phyloP scores from a whole-genome alignment of 2,329 filamentous ascomycete genomes.

The Penicillium sp. region DNA sequence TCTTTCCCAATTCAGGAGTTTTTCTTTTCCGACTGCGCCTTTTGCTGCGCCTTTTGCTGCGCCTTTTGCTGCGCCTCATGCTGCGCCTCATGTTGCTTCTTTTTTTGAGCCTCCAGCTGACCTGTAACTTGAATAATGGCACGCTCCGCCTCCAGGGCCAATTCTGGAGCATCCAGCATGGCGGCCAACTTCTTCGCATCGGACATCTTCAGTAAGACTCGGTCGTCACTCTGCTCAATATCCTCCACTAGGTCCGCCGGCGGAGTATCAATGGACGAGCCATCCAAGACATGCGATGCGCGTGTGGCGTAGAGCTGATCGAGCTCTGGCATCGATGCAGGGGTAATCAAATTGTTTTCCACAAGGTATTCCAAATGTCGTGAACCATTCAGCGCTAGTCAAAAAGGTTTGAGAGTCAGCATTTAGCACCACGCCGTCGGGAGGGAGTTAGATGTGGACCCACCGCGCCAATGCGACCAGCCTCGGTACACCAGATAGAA shows the following conservation, averaged over 20 bases:
- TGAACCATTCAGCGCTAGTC: slow-evolving; percentile 67
- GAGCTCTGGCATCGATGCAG: slow-evolving; percentile 61
- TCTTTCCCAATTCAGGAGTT: slow-evolving; percentile 10
- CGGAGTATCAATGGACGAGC: slow-evolving; percentile 24
- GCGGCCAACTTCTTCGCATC: slow-evolving; percentile 56
- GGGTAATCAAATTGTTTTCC: slow-evolving; percentile 62
- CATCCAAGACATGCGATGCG: slow-evolving; percentile 28
- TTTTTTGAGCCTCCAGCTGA: slow-evolving; percentile 25
- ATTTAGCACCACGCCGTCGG: neutral
- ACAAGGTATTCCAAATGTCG: slow-evolving; percentile 78
- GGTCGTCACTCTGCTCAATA: slow-evolving; percentile 40
- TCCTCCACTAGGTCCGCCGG: slow-evolving; percentile 28
- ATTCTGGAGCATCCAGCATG: slow-evolving; percentile 60
- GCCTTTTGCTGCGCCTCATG: slow-evolving; percentile 24
- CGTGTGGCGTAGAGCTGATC: slow-evolving; percentile 64
- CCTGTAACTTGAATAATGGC: slow-evolving; percentile 66
- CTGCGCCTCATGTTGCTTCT: slow-evolving; percentile 14
- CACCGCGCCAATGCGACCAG: slow-evolving; percentile 79
- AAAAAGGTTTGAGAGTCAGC: slow-evolving; percentile 11
- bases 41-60: slow-evolving; percentile 20
- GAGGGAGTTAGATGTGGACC: slow-evolving; percentile 17
- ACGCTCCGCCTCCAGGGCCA: slow-evolving; percentile 66
- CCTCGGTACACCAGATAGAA: slow-evolving; percentile 88
- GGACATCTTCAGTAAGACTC: slow-evolving; percentile 38
- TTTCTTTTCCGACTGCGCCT: slow-evolving; percentile 20